Evolutionary conservation across 352 stramenopile genomes (phyloP).

Genomic region (Blastocystis hominis): DNA sequence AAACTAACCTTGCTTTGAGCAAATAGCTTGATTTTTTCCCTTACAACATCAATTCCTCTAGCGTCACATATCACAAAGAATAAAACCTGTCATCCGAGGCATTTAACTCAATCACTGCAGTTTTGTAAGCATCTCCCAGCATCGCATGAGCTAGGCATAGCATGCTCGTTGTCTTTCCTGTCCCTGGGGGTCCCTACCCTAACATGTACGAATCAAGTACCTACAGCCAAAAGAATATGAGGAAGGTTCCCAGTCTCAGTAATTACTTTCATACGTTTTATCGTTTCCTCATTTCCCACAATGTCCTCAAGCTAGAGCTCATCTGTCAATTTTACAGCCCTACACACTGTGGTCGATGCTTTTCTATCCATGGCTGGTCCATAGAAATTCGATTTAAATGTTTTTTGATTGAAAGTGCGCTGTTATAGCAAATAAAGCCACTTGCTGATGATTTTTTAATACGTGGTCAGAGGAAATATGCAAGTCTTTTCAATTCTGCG

Average conservation of each 20-base stretch:
- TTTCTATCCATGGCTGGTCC: slow-evolving; percentile 87
- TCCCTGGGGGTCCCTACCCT: slow-evolving; percentile 73
- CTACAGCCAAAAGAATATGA: slow-evolving; percentile 87
- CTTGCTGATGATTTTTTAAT: too few species aligned
- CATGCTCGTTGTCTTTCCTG: slow-evolving; percentile 83
- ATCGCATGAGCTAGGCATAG: slow-evolving; percentile 78
- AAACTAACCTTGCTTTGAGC: slow-evolving; percentile 91
- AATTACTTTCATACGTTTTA: slow-evolving; percentile 85
- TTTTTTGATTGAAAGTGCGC: too few species aligned
- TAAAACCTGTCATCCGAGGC: slow-evolving; percentile 82
- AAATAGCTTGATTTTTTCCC: slow-evolving; percentile 98
- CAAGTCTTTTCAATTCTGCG: too few species aligned
- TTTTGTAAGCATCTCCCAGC: slow-evolving; percentile 68
- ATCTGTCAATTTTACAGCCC: not conserved
- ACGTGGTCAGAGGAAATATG: too few species aligned
- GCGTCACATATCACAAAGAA: not conserved
- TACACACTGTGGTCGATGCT: slow-evolving; percentile 81
- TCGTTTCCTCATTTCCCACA: slow-evolving; percentile 92
- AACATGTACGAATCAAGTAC: not conserved
- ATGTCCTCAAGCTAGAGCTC: slow-evolving; percentile 74
- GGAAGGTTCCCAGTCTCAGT: slow-evolving; percentile 89
- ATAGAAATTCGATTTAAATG: not conserved
- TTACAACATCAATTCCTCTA: slow-evolving; percentile 71
- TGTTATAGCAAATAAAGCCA: too few species aligned
- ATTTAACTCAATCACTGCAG: slow-evolving; percentile 92